phyloP scores from a whole-genome alignment of 306 rosid species.

The Quercus robur region DNA sequence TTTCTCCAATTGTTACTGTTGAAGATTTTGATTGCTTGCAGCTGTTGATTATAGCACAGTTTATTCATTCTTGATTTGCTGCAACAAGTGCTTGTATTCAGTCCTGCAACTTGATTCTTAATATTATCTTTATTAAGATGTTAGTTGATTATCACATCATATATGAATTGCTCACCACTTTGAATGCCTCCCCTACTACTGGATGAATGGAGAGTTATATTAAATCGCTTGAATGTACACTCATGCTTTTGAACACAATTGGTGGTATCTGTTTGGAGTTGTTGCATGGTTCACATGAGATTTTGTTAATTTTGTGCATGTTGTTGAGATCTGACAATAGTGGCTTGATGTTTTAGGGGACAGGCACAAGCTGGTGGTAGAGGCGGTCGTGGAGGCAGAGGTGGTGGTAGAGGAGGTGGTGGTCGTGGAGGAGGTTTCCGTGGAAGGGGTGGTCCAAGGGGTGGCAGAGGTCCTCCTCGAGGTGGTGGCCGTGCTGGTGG shows the following conservation, averaged over 20 bases:
- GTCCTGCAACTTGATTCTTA: neutral
- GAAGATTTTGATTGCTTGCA: neutral
- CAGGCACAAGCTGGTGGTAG: constrained; percentile 51
- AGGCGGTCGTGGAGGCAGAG: constrained; percentile 60
- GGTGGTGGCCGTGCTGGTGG: constrained; percentile 80
- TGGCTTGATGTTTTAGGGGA: constrained; percentile 60
- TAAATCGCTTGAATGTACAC: neutral
- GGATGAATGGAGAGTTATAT: neutral
- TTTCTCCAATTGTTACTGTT: neutral
- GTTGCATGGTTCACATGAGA: neutral
- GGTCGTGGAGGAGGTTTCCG: constrained; percentile 66
- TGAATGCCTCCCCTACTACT: neutral
- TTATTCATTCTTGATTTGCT: neutral
- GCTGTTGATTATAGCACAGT: neutral
- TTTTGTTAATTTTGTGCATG: neutral
- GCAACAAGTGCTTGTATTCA: neutral
- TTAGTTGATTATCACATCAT: neutral
- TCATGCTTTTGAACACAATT: neutral
- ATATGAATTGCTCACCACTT: neutral
- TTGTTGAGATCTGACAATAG: neutral
- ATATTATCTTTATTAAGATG: neutral
- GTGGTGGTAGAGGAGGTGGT: constrained; percentile 44
- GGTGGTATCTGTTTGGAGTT: neutral
- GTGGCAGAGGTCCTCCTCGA: constrained; percentile 73
- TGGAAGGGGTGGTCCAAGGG: constrained; percentile 81